Evolutionary conservation across 805 yeast species (phyloP), one percentile per base, ranked within the genome.

Genomic region (Brettanomyces nanus): DNA sequence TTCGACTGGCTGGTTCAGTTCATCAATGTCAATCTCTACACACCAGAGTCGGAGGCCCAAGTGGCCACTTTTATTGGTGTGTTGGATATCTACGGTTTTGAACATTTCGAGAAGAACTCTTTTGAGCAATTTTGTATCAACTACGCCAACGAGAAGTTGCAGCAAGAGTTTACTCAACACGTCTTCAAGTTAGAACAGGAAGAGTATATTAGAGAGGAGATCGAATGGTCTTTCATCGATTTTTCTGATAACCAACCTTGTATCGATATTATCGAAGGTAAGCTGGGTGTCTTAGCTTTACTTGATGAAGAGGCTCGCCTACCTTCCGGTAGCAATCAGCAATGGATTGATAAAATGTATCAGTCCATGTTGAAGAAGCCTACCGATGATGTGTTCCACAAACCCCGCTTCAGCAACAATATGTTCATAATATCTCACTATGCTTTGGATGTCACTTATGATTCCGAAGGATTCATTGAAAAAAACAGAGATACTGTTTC

Each of bases 101-200:
- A 90, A 62, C 97, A 90, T 62, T 90, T 90, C 58, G 89, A 85
- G 48, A 79, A 75, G 52, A 90, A 90, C 63, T 87, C 96, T 6
- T 90, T 90, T 54, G 98, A 90, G 63, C 98, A 90, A 62, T 90
- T 90, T 62, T 90, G 98, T 67, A 89, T 89, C 63, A 89, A 89
- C 60, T 89, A 89, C 59, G 96, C 97, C 32, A 89, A 89, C 62
- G 98, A 90, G 66, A 90, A 90, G 63, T 71, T 90, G 51, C 97
- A 90, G 63, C 97, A 90, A 62, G 97, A 90, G 60, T 90, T 90
- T 63, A 90, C 89, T 53, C 97, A 87, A 66, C 97, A 90, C 54
- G 97, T 90, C 38, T 90, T 90, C 74, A 90, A 90, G 58, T 72
- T 92, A 44, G 98, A 90, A 58, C 97, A 92, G 67, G 95, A 89